phyloP scores from a whole-genome alignment of 176 grass and related monocot genomes.

The Pontederia crassipes region DNA sequence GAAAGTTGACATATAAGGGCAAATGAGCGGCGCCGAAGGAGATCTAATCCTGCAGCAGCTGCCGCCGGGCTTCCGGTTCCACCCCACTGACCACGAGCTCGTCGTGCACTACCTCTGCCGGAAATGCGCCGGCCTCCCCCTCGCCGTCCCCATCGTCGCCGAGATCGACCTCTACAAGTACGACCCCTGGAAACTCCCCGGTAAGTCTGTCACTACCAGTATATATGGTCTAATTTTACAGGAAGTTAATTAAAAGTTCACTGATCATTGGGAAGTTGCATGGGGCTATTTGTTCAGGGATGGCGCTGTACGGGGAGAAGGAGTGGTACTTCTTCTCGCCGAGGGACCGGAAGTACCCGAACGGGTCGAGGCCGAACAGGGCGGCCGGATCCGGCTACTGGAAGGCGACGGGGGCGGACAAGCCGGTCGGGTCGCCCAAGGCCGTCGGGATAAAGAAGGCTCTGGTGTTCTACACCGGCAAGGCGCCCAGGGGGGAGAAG shows the following conservation, averaged over 20 bases:
- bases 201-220: slow-evolving; percentile 18
- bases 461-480: slow-evolving; percentile 68
- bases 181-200: slow-evolving; percentile 76
- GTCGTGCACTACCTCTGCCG: slow-evolving; percentile 90
- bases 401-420: slow-evolving; percentile 79
- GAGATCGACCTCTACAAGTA: slow-evolving; percentile 98
- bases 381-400: slow-evolving; percentile 57
- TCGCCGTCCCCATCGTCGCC: slow-evolving; percentile 77
- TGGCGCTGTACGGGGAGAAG: slow-evolving; percentile 68
- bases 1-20: too few relatives aligned
- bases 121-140: slow-evolving; percentile 55
- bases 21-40: background rate
- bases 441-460: slow-evolving; percentile 68
- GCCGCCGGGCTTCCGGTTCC: slow-evolving; percentile 95
- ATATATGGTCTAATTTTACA: background rate
- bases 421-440: slow-evolving; percentile 54
- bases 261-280: background rate
- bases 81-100: slow-evolving; percentile 95
- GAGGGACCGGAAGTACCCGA: slow-evolving; percentile 75
- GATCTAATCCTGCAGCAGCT: slow-evolving; percentile 26
- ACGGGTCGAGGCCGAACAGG: slow-evolving; percentile 71
- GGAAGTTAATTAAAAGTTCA: background rate
- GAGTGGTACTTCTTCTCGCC: slow-evolving; percentile 89
- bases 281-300: slow-evolving; percentile 16
- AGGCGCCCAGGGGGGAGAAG: slow-evolving; percentile 85